Conservation (phyloP, 148 eudicot genomes). For the Fagopyrum homotropicum region DNA sequence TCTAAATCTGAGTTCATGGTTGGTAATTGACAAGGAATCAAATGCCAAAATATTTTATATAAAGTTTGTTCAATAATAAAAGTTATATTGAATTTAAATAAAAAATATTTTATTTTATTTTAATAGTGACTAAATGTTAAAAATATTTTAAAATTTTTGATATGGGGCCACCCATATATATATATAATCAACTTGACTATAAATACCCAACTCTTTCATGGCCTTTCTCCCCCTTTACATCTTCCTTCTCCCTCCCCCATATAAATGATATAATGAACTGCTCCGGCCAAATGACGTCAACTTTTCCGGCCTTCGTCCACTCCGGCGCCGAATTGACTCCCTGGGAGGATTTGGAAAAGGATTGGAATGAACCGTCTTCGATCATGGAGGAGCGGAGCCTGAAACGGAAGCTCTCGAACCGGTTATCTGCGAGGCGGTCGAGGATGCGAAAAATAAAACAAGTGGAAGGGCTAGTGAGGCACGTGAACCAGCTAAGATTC, state of each 20-base stretch:
- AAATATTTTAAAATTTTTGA: background rate
- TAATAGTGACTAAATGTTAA: no score
- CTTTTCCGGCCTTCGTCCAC: background rate
- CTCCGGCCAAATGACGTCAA: background rate
- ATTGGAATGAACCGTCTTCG: background rate
- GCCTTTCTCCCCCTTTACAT: constrained; percentile 1
- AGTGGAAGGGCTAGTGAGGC: background rate
- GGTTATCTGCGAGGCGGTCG: constrained; percentile 6
- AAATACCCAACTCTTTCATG: background rate
- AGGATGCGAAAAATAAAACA: background rate
- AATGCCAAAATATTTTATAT: no score
- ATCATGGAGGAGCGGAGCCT: constrained; percentile 2
- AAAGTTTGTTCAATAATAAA: no score
- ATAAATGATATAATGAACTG: background rate
- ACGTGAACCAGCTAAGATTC: constrained; percentile 2
- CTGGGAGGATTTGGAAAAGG: background rate
- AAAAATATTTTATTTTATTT: no score
- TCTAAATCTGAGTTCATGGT: no score
- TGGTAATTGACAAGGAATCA: no score
- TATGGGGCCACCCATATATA: background rate
- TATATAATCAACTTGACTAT: background rate
- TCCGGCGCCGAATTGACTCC: background rate
- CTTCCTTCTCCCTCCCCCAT: background rate
- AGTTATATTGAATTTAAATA: no score
- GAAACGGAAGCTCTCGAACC: constrained; percentile 11